phyloP scores from a whole-genome alignment of 352 stramenopile species.

The Pythium brassicae region DNA sequence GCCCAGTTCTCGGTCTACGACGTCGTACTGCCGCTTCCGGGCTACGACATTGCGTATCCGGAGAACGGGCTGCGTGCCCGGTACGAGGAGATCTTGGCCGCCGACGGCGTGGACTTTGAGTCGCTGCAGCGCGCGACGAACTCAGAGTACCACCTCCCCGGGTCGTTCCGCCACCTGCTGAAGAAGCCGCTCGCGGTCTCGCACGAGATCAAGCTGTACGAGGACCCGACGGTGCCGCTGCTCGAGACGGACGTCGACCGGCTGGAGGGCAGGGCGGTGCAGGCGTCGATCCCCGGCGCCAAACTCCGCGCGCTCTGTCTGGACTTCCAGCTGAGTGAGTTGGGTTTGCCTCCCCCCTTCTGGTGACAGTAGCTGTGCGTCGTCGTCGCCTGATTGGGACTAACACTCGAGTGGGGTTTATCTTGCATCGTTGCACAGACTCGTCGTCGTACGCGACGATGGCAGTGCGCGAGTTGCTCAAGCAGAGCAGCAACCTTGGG shows the following conservation, averaged over 20 bases:
- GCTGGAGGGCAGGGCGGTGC: conserved; percentile 28
- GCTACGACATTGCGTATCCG: conserved; percentile 88
- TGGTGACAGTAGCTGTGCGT: too few relatives aligned
- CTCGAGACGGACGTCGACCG: conserved; percentile 92
- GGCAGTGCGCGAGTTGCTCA: conserved; percentile 94
- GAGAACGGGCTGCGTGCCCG: conserved; percentile 72
- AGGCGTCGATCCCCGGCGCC: conserved; percentile 53
- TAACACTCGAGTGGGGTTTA: too few relatives aligned
- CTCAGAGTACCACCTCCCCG: conserved; percentile 90
- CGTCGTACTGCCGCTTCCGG: conserved; percentile 95
- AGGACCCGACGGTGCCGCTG: conserved; percentile 89
- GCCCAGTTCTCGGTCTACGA: conserved; percentile 90
- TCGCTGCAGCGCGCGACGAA: conserved; percentile 57
- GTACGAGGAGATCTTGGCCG: conserved; percentile 58
- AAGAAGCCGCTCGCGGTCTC: conserved; percentile 85
- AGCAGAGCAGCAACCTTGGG: conserved; percentile 85
- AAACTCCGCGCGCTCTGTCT: conserved; percentile 71
- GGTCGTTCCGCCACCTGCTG: conserved; percentile 93
- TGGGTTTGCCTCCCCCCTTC: too few relatives aligned
- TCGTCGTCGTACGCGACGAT: conserved; percentile 95
- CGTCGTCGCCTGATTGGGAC: too few relatives aligned
- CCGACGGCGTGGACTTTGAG: conserved; percentile 67
- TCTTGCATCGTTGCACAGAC: too few relatives aligned
- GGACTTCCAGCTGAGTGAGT: conserved; percentile 72
- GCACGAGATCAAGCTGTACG: conserved; percentile 91